These are phyloP conservation scores for Eimeria tenella DNA, from an alignment of 169 alveolate genomes.

Conservation along the genomic window DNA sequence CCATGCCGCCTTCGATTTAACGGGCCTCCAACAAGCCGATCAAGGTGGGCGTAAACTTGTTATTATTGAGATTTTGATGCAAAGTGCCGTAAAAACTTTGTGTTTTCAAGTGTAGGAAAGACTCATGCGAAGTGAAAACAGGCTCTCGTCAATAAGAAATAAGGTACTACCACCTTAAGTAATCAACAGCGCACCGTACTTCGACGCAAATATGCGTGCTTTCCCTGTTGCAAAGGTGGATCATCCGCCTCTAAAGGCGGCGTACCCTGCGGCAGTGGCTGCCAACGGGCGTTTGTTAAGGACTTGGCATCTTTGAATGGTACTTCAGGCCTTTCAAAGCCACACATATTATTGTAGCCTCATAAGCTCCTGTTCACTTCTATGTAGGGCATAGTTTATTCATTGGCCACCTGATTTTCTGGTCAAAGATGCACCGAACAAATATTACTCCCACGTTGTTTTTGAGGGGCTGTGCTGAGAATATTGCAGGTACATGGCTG, in stretches of 20 bases:
- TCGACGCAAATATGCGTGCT: not conserved
- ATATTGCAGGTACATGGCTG: slow-evolving; percentile 41
- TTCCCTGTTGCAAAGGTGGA: slow-evolving; percentile 4
- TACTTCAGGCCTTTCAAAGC: not conserved
- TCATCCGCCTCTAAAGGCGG: not conserved
- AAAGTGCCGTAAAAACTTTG: too few species aligned
- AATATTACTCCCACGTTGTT: too few species aligned
- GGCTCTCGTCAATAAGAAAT: too few species aligned
- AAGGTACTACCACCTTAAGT: too few species aligned
- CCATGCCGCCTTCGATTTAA: slow-evolving; percentile 69
- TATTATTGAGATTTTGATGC: too few species aligned
- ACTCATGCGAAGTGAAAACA: too few species aligned
- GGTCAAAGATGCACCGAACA: not conserved
- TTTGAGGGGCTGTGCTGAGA: not conserved
- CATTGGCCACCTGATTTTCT: too few species aligned
- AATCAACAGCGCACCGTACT: too few species aligned
- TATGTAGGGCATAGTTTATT: too few species aligned
- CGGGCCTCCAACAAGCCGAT: slow-evolving; percentile 48
- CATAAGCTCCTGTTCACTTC: too few species aligned
- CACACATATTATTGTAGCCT: too few species aligned
- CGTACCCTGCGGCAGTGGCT: not conserved
- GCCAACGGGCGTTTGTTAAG: slow-evolving; percentile 45
- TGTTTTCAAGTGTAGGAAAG: too few species aligned
- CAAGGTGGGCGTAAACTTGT: not conserved
- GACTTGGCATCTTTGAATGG: slow-evolving; percentile 68